Percentiles rank a stretch among this genome's conserved stretches.
These are phyloP conservation scores for Cinnamomum micranthum DNA, from an alignment of 164 flowering plant genomes.

Conservation along the genomic window DNA sequence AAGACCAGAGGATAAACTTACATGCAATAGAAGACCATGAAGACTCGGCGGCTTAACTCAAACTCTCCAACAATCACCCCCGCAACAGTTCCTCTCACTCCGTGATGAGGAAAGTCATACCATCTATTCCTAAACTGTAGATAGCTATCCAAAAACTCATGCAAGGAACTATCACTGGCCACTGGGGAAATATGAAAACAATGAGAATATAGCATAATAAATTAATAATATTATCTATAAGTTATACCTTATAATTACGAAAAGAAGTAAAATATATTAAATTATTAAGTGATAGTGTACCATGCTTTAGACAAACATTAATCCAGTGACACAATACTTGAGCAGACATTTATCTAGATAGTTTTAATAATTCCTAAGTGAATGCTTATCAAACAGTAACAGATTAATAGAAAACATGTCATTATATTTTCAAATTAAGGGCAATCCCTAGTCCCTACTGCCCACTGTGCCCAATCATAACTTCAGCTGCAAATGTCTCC, in stretches of 20 bases:
- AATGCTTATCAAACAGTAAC: too few species aligned
- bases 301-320: too few species aligned
- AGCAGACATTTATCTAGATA: too few species aligned
- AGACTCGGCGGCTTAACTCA: slow-evolving; percentile 81
- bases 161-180: slow-evolving; percentile 69
- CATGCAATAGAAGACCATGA: slow-evolving; percentile 90
- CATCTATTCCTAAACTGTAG: slow-evolving; percentile 86
- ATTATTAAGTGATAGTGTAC: neutral
- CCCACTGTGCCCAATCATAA: too few species aligned
- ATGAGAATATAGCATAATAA: neutral
- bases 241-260: neutral
- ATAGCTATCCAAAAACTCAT: slow-evolving; percentile 84
- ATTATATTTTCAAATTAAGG: too few species aligned
- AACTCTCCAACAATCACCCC: slow-evolving; percentile 92
- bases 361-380: too few species aligned
- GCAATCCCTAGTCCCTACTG: too few species aligned
- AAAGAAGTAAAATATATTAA: neutral
- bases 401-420: too few species aligned
- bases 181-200: slow-evolving; percentile 37
- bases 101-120: slow-evolving; percentile 94
- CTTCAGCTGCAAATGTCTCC: too few species aligned
- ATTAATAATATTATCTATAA: neutral
- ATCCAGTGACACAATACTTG: too few species aligned
- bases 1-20: slow-evolving; percentile 30
- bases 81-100: slow-evolving; percentile 72